Percentiles rank a stretch among this genome's conserved stretches.
Conservation (phyloP, 2,329 filamentous ascomycete genomes). For the Ceratocystis papillata region DNA sequence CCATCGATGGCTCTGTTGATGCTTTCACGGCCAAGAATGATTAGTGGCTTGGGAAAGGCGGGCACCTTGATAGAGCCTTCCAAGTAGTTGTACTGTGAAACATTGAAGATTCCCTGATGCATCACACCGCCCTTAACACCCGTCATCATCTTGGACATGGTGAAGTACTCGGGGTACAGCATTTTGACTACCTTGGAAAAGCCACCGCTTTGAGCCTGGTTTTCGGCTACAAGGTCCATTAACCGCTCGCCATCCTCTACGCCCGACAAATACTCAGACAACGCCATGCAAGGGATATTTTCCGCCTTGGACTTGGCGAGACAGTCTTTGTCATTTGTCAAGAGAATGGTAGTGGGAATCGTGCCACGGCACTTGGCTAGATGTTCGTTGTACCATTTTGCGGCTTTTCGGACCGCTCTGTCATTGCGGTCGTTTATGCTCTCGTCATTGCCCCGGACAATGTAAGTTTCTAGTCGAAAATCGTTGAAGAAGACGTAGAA, state of each 20-base stretch:
- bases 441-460: conserved; percentile 63
- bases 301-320: conserved; percentile 70
- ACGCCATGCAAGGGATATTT: conserved; percentile 55
- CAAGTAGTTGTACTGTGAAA: conserved; percentile 95
- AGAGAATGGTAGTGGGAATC: conserved; percentile 73
- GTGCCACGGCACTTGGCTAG: conserved; percentile 53
- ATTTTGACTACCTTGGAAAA: conserved; percentile 51
- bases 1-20: conserved; percentile 91
- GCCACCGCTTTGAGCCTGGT: conserved; percentile 54
- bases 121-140: conserved; percentile 78
- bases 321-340: conserved; percentile 87
- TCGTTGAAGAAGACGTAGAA: conserved; percentile 99
- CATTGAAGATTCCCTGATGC: conserved; percentile 91
- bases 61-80: conserved; percentile 86
- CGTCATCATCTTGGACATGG: conserved; percentile 86
- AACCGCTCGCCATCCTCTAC: conserved; percentile 75
- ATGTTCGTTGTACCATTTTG: conserved; percentile 84
- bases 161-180: conserved; percentile 82
- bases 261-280: conserved; percentile 68
- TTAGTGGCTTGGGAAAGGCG: conserved; percentile 76
- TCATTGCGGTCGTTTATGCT: conserved; percentile 96
- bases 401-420: conserved; percentile 73
- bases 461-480: conserved; percentile 84
- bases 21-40: conserved; percentile 85
- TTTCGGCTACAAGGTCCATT: conserved; percentile 84